Base-by-base conservation (phyloP, 306 rosid species). In the Sechiopsis laciniata region DNA sequence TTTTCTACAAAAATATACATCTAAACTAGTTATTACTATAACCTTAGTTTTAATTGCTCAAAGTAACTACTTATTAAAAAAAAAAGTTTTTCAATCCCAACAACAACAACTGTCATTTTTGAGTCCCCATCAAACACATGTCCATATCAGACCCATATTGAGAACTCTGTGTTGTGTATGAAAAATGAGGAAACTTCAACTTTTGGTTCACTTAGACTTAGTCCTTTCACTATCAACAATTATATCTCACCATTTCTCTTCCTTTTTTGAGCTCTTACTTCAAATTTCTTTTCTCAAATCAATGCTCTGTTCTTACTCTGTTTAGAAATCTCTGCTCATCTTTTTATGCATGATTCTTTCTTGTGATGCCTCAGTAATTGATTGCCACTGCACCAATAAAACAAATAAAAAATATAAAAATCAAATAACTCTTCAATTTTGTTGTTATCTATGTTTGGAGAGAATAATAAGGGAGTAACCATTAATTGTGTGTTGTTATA, bases 291-390 rank as follows among this genome's bases (percentile, higher is more conserved):
- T 45, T 50, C 6, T 5, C 14, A 48, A 20, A 68, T 68, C 21
- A 68, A 68, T 21, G 56, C 56, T 60, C 56, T 68, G 73, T 45
- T 68, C 48, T 67, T 68, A 37, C 21, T 68, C 73, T 68, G 42
- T 68, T 68, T 8, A 50, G 15, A 68, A 50, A 68, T 46, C 40
- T 48, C 73, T 68, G 50, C 73, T 35, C 9, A 17, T 45, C 2
- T 67, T 66, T 2, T 7, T 19, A 10, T 67, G 1, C 72, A 45
- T 2, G 73, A 46, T 21, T 48, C 54, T 50, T 50, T 50, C 54
- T 53, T 65, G 5, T 19, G 1, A 17, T 65, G 17, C 8, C 15
- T 42, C 54, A 10, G 2, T 65, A 42, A 67, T 67, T 54, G 21
- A 52, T 48, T 66, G 35, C 55, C 1, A 11, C 14, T 42, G 29